These are phyloP conservation scores for Pyricularia pennisetigena DNA, from an alignment of 2,329 filamentous ascomycete genomes.

Conservation along the genomic window DNA sequence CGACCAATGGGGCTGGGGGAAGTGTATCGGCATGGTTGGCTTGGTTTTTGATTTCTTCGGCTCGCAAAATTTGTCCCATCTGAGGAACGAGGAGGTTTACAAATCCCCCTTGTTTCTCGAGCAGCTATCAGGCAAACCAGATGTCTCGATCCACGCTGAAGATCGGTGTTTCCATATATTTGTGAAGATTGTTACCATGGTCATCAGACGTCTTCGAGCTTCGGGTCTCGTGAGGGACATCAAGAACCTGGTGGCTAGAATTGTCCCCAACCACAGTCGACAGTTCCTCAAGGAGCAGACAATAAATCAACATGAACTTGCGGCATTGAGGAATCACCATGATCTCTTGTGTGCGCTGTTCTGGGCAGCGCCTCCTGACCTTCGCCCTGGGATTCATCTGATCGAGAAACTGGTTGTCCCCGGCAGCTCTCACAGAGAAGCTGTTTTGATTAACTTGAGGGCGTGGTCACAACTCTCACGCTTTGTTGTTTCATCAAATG, in stretches of 20 bases:
- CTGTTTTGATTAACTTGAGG: slow-evolving; percentile 52
- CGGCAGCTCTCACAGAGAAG: slow-evolving; percentile 54
- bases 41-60: slow-evolving; percentile 61
- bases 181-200: slow-evolving; percentile 51
- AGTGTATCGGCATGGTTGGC: slow-evolving; percentile 45
- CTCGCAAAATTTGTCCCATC: slow-evolving; percentile 47
- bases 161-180: slow-evolving; percentile 61
- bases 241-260: slow-evolving; percentile 49
- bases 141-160: slow-evolving; percentile 37
- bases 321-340: slow-evolving; percentile 57
- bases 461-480: slow-evolving; percentile 54
- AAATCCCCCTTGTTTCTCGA: slow-evolving; percentile 53
- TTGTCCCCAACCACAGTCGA: slow-evolving; percentile 56
- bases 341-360: slow-evolving; percentile 58
- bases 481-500: slow-evolving; percentile 41
- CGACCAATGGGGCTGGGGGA: slow-evolving; percentile 56
- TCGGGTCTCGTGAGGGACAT: slow-evolving; percentile 45
- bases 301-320: slow-evolving; percentile 50
- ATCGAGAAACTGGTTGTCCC: slow-evolving; percentile 51
- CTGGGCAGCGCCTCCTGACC: slow-evolving; percentile 48
- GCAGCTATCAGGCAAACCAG: slow-evolving; percentile 33
- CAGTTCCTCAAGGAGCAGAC: slow-evolving; percentile 54
- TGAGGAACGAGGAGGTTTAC: slow-evolving; percentile 55
- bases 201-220: slow-evolving; percentile 40
- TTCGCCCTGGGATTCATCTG: slow-evolving; percentile 41